Percentiles rank a stretch among this genome's conserved stretches.
These are phyloP conservation scores for Podaxis pistillaris DNA, from an alignment of 768 basidiomycete species.

Conservation along the genomic window DNA sequence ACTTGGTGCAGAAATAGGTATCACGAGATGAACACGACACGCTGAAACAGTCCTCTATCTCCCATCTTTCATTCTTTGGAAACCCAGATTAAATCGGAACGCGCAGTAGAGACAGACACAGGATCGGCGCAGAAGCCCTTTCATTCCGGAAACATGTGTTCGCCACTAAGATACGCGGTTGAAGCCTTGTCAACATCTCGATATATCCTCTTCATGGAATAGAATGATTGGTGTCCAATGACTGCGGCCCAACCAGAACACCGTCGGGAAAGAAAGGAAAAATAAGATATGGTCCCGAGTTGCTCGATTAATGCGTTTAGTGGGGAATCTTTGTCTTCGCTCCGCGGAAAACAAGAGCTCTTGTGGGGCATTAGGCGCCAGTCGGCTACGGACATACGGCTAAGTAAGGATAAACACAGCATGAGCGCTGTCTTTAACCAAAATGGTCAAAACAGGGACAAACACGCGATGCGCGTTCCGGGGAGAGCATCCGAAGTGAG, in stretches of 20 bases:
- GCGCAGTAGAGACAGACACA: not conserved
- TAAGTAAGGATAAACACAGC: not conserved
- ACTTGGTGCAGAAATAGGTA: not conserved
- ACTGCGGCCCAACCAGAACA: not conserved
- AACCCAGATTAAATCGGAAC: not conserved
- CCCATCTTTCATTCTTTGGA: not conserved
- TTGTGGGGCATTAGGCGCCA: not conserved
- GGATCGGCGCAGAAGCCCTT: conserved; percentile 2
- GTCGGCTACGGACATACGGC: conserved; percentile 5
- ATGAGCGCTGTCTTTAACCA: not conserved
- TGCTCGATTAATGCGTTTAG: not conserved
- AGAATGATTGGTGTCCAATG: not conserved
- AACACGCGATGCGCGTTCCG: not conserved
- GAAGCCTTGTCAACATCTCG: not conserved
- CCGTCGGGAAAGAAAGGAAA: not conserved
- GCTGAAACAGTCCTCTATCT: not conserved
- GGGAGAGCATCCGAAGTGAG: not conserved
- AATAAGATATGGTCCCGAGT: conserved; percentile 5
- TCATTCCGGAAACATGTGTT: conserved; percentile 1
- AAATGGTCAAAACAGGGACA: not conserved
- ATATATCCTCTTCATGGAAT: not conserved
- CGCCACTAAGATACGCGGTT: not conserved
- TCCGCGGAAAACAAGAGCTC: conserved; percentile 12
- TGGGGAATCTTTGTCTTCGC: not conserved
- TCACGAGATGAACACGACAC: conserved; percentile 4